Evolutionary conservation across 2,329 filamentous ascomycete species (phyloP), one percentile per base, ranked within the genome.

Genomic region (Colletotrichum liriopes): DNA sequence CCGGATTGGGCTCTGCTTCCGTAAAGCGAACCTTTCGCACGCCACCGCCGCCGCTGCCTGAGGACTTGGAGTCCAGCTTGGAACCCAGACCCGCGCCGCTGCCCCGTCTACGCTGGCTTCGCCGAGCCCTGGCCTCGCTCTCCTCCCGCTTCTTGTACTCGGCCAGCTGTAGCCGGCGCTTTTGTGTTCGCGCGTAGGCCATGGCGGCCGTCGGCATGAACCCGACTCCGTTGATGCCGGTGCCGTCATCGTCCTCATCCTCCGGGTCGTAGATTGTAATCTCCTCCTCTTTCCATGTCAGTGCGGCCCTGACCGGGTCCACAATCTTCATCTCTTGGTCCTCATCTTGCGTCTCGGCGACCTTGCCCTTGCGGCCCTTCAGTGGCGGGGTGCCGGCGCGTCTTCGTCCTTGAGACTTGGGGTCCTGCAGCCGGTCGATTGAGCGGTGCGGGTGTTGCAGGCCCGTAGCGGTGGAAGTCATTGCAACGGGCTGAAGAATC

Each of bases 271-370:
- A 91, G 37, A 92, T 85, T 1, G 91, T 92, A 72, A 93, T 92
- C 77, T 92, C 91, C 75, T 92, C 88, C 74, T 92, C 89, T 76
- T 90, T 90, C 91, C 91, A 93, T 1, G 91, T 92, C 64, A 92
- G 82, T 3, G 89, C 86, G 8, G 90, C 89, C 45, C 89, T 85
- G 12, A 90, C 77, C 0, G 88, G 88, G 66, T 90, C 89, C 64
- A 85, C 81, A 37, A 89, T 79, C 66, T 73, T 65, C 45, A 64
- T 75, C 16, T 78, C 76, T 16, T 82, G 83, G 11, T 82, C 79
- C 11, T 83, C 80, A 23, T 58, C 68, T 60, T 72, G 49, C 71
- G 75, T 55, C 23, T 54, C 29, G 11, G 63, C 9, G 6, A n/a
- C 16, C n/a, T 73, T 74, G 35, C 52, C 58, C 55, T 59, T 74